phyloP scores from a whole-genome alignment of 345 rosid genomes.

The Mangifera indica region DNA sequence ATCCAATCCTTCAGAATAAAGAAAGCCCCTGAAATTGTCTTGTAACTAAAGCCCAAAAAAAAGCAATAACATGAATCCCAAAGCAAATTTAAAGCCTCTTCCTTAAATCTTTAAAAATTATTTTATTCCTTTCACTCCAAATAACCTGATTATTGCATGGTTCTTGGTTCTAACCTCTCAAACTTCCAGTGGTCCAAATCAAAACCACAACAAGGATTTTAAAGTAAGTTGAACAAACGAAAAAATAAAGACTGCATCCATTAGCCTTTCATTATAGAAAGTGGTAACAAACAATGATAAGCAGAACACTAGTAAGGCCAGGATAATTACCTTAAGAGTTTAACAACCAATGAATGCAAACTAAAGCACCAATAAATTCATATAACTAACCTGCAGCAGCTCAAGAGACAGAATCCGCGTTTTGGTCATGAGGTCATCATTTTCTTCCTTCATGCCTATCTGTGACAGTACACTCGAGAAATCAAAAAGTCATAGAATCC shows the following conservation, averaged over 20 bases:
- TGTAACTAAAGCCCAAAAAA: no score
- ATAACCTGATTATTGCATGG: neutral
- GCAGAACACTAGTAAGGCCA: neutral
- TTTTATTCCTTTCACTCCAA: no score
- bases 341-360: constrained; percentile 4
- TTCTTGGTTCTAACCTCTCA: constrained; percentile 4
- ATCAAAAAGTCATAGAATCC: constrained; percentile 27
- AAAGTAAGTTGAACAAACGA: neutral
- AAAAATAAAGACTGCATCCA: constrained; percentile 6
- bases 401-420: constrained; percentile 92
- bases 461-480: constrained; percentile 32
- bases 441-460: constrained; percentile 99
- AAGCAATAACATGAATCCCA: no score
- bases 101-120: no score
- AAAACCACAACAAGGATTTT: neutral
- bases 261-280: neutral
- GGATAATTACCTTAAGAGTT: constrained; percentile 6
- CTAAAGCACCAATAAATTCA: constrained; percentile 15
- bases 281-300: neutral
- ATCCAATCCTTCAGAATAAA: no score
- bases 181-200: neutral
- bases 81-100: no score
- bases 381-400: constrained; percentile 81
- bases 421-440: constrained; percentile 87
- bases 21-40: no score